A percentile compares a stretch with the other conserved stretches of the same genome.
Evolutionary conservation across 768 basidiomycete genomes (phyloP).

Genomic region (Sistotremastrum suecicum): DNA sequence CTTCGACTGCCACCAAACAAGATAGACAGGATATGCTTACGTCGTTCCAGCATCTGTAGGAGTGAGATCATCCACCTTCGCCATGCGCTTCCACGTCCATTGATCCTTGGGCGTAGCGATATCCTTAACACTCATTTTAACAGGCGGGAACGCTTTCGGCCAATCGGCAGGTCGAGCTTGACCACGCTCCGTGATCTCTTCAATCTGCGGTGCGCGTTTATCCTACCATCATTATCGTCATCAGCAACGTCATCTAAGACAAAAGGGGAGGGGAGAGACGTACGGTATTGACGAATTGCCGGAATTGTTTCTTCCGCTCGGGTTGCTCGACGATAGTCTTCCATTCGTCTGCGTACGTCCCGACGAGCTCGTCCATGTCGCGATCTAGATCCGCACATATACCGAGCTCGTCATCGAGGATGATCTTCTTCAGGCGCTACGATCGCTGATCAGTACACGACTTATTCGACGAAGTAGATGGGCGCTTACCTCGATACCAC

Average conservation of each 20-base stretch:
- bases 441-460: neutral
- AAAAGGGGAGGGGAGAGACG: conserved; percentile 1
- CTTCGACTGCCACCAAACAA: neutral
- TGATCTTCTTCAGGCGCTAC: conserved; percentile 45
- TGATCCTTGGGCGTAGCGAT: conserved; percentile 29
- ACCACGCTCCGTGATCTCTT: conserved; percentile 44
- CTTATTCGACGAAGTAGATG: neutral
- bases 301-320: conserved; percentile 32
- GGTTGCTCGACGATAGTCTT: conserved; percentile 42
- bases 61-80: conserved; percentile 31
- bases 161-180: conserved; percentile 55
- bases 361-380: conserved; percentile 50
- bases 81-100: conserved; percentile 47
- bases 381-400: conserved; percentile 56
- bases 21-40: conserved; percentile 14
- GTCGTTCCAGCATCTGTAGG: conserved; percentile 33
- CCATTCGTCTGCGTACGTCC: conserved; percentile 62
- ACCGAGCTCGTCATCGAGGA: conserved; percentile 57
- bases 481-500: conserved; percentile 39
- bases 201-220: conserved; percentile 29
- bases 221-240: conserved; percentile 12
- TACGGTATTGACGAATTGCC: conserved; percentile 54
- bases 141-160: conserved; percentile 39
- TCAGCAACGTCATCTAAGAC: neutral
- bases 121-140: conserved; percentile 27